A percentile compares a stretch with the other conserved stretches of the same genome.
Conservation (phyloP, 108 stramenopile genomes). For the Pseudonitzschia multistriata region DNA sequence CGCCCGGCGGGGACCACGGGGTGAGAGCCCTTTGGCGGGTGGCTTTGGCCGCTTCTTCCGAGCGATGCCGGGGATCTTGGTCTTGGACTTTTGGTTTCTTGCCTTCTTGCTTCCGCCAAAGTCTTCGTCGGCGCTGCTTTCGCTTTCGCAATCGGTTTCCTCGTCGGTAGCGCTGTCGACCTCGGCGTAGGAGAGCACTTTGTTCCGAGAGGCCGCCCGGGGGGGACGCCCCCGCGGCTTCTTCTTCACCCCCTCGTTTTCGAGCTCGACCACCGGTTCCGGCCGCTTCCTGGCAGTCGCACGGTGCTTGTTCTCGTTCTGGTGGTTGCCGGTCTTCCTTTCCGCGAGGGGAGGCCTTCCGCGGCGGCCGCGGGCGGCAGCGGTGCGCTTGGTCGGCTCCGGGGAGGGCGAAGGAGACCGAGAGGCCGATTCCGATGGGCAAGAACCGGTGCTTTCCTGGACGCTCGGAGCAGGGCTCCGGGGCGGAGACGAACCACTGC, state of each 20-base stretch:
- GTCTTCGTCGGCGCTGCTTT: neutral
- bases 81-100: neutral
- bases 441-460: no score
- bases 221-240: no score
- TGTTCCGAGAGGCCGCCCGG: no score
- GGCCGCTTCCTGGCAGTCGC: neutral
- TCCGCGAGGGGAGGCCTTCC: neutral
- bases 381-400: no score
- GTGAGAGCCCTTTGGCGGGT: neutral
- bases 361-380: neutral
- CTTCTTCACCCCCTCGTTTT: neutral
- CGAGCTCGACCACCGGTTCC: neutral
- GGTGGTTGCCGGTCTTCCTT: neutral
- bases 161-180: slow-evolving; percentile 7
- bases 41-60: neutral
- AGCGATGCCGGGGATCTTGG: no score
- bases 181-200: neutral
- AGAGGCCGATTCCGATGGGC: no score
- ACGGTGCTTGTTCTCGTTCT: neutral
- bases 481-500: no score
- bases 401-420: no score
- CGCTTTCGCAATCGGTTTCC: neutral
- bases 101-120: neutral
- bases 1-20: neutral
- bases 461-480: no score